Evolutionary conservation across 2,329 filamentous ascomycete species (phyloP).

Genomic region (Paracamarosporium sp.): DNA sequence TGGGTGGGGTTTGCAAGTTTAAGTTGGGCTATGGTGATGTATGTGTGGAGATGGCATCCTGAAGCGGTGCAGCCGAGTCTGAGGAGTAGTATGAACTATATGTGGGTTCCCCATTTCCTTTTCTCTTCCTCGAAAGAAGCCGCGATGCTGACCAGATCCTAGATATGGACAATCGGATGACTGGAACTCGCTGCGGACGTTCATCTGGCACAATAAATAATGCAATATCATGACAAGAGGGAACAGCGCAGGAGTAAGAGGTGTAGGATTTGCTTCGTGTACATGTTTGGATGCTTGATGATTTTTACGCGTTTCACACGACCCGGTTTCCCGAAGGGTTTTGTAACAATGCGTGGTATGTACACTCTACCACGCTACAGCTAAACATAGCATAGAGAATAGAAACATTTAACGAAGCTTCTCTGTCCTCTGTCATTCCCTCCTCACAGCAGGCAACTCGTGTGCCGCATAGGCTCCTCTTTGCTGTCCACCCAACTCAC

Average conservation of each 20-base stretch:
- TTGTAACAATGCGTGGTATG: background rate
- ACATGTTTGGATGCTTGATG: background rate
- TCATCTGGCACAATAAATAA: conserved; percentile 82
- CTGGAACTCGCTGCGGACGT: conserved; percentile 85
- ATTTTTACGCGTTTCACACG: background rate
- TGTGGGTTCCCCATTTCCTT: conserved; percentile 65
- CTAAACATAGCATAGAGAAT: conserved; percentile 1
- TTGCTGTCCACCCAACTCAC: background rate
- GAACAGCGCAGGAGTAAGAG: background rate
- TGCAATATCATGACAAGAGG: background rate
- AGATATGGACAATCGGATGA: conserved; percentile 81
- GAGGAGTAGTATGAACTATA: conserved; percentile 95
- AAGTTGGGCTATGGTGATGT: conserved; percentile 95
- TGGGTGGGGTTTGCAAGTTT: conserved; percentile 93
- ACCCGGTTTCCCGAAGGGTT: background rate
- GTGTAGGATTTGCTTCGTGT: background rate
- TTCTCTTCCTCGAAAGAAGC: background rate
- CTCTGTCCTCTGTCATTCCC: background rate
- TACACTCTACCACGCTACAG: background rate
- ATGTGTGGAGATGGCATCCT: conserved; percentile 89
- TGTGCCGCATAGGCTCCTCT: background rate
- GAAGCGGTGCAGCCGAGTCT: conserved; percentile 90
- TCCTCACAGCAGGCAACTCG: background rate
- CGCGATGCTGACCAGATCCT: conserved; percentile 24
- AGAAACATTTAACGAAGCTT: background rate